Conservation (phyloP, 345 rosid genomes). For the Aethionema arabicum region DNA sequence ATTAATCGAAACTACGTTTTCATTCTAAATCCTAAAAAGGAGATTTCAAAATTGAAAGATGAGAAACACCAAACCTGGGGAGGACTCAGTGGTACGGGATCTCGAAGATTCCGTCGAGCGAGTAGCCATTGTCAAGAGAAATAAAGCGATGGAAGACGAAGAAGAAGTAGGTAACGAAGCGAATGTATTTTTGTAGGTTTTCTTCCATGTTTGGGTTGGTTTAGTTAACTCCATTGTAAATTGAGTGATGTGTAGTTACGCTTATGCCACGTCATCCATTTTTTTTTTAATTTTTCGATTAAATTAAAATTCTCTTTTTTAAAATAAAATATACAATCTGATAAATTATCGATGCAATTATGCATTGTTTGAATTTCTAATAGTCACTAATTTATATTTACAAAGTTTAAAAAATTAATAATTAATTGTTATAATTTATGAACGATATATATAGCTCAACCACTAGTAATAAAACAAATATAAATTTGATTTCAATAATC, state of each 20-base stretch:
- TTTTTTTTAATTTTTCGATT: background rate
- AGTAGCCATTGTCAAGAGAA: slow-evolving; percentile 27
- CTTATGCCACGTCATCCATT: slow-evolving; percentile 21
- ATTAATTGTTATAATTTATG: no score
- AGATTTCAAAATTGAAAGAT: background rate
- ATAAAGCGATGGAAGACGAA: background rate
- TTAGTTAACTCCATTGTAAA: slow-evolving; percentile 9
- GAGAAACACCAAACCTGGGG: slow-evolving; percentile 27
- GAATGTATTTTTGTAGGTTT: slow-evolving; percentile 16
- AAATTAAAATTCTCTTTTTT: background rate
- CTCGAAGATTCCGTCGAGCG: slow-evolving; percentile 25
- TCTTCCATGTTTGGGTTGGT: slow-evolving; percentile 21
- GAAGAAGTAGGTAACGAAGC: slow-evolving; percentile 10
- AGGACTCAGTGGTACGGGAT: slow-evolving; percentile 2
- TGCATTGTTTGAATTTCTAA: no score
- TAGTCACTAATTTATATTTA: no score
- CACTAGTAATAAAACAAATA: no score
- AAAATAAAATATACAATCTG: background rate
- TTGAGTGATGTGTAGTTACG: slow-evolving; percentile 19
- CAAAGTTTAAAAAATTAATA: no score
- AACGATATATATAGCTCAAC: no score
- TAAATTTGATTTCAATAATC: no score
- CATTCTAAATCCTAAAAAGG: background rate
- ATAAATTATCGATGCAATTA: background rate
- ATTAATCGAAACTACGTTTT: background rate